phyloP scores from a whole-genome alignment of 768 basidiomycete species.

The Hericium alpestre region DNA sequence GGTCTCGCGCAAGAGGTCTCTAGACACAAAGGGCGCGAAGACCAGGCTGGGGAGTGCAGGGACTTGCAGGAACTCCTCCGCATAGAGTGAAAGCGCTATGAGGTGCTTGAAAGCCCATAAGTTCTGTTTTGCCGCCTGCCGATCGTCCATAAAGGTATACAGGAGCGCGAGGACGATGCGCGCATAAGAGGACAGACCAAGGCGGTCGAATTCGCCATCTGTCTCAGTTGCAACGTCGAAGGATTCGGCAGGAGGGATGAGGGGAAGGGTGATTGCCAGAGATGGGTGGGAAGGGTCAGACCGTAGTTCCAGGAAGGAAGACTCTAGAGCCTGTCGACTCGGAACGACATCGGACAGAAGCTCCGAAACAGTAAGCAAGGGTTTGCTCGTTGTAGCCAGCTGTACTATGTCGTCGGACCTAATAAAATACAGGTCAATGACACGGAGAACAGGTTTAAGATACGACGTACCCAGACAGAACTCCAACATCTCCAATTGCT shows the following conservation, averaged over 20 bases:
- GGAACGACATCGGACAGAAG: constrained; percentile 37
- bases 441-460: not conserved
- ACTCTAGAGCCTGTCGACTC: constrained; percentile 2
- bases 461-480: constrained; percentile 21
- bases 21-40: constrained; percentile 31
- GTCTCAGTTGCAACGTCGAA: constrained; percentile 9
- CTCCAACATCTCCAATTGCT: constrained; percentile 28
- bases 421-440: not conserved
- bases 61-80: constrained; percentile 48
- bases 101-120: constrained; percentile 65
- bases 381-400: constrained; percentile 1
- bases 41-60: constrained; percentile 38
- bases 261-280: constrained; percentile 48
- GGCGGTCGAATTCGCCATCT: constrained; percentile 27
- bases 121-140: constrained; percentile 46
- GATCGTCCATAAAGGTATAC: constrained; percentile 43
- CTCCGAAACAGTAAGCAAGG: constrained; percentile 18
- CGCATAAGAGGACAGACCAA: constrained; percentile 54
- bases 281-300: constrained; percentile 39
- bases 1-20: constrained; percentile 29
- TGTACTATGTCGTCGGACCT: constrained; percentile 20
- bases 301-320: constrained; percentile 24
- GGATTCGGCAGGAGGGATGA: constrained; percentile 36
- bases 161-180: constrained; percentile 50
- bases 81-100: constrained; percentile 49